Percentiles rank a stretch among this genome's conserved stretches.
These are phyloP conservation scores for Hypoxylon sp. DNA, from an alignment of 2,329 filamentous ascomycete genomes.

Conservation along the genomic window DNA sequence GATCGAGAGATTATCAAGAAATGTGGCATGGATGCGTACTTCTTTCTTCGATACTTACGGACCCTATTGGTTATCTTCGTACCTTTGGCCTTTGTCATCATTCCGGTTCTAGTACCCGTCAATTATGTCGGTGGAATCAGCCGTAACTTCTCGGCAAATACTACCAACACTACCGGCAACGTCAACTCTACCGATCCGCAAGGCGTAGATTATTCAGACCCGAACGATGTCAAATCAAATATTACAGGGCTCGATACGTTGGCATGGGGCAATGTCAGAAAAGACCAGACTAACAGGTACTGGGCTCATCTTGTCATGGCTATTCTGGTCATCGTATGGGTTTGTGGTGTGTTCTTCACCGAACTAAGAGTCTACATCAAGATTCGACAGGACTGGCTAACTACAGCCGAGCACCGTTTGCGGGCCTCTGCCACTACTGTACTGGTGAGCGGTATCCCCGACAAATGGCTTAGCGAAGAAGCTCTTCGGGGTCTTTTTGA, in stretches of 20 bases:
- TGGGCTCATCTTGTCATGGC: constrained; percentile 88
- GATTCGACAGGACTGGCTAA: constrained; percentile 91
- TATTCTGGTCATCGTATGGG: constrained; percentile 79
- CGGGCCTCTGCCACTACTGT: constrained; percentile 95
- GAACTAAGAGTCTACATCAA: constrained; percentile 91
- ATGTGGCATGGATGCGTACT: constrained; percentile 95
- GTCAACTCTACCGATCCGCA: constrained; percentile 31
- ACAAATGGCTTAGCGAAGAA: constrained; percentile 87
- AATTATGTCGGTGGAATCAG: constrained; percentile 79
- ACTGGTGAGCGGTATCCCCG: constrained; percentile 87
- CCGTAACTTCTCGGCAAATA: constrained; percentile 53
- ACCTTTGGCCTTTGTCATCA: constrained; percentile 77
- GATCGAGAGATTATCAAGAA: constrained; percentile 90
- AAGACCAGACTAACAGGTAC: constrained; percentile 71
- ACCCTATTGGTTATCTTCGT: constrained; percentile 92
- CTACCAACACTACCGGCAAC: constrained; percentile 32
- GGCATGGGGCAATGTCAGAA: constrained; percentile 85
- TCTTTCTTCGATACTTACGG: constrained; percentile 80
- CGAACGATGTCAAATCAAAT: constrained; percentile 36
- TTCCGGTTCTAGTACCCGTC: constrained; percentile 86
- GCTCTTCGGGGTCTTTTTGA: constrained; percentile 87
- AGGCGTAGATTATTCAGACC: constrained; percentile 26
- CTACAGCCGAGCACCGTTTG: constrained; percentile 91
- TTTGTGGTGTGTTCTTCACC: constrained; percentile 85
- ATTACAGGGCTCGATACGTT: constrained; percentile 80